Evolutionary conservation across 805 yeast genomes (phyloP).

Genomic region (Pichia scutulata): DNA sequence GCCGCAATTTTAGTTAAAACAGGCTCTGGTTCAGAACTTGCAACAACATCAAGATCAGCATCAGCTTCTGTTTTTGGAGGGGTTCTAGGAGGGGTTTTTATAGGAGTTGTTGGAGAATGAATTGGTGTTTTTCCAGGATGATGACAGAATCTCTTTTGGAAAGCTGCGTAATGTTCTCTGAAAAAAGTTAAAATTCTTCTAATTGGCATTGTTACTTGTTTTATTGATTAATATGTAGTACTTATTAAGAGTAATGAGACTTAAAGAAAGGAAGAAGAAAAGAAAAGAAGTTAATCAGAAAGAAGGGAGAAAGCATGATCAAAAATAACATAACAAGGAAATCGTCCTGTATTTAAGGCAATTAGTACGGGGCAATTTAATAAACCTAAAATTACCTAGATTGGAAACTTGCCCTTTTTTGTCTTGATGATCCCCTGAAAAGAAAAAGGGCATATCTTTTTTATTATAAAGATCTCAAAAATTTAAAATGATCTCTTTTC

Average conservation of each 20-base stretch:
- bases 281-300: neutral
- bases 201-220: constrained; percentile 24
- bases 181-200: constrained; percentile 27
- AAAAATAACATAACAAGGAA: neutral
- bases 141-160: constrained; percentile 22
- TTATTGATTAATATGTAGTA: neutral
- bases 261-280: neutral
- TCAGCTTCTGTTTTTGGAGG: constrained; percentile 7
- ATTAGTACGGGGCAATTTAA: neutral
- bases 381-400: neutral
- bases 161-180: constrained; percentile 25
- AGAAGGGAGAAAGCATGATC: neutral
- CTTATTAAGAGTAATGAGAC: neutral
- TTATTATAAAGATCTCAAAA: neutral
- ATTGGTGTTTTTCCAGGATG: constrained; percentile 15
- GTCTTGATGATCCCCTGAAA: too few relatives aligned
- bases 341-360: neutral
- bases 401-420: neutral
- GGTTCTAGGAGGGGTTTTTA: too few relatives aligned
- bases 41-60: too few relatives aligned
- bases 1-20: constrained; percentile 15
- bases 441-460: too few relatives aligned
- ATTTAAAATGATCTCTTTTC: too few relatives aligned
- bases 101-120: too few relatives aligned
- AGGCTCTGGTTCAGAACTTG: constrained; percentile 16